Base-by-base conservation (phyloP, 495 filamentous ascomycete genomes). In the Bathelium albidoporum region DNA sequence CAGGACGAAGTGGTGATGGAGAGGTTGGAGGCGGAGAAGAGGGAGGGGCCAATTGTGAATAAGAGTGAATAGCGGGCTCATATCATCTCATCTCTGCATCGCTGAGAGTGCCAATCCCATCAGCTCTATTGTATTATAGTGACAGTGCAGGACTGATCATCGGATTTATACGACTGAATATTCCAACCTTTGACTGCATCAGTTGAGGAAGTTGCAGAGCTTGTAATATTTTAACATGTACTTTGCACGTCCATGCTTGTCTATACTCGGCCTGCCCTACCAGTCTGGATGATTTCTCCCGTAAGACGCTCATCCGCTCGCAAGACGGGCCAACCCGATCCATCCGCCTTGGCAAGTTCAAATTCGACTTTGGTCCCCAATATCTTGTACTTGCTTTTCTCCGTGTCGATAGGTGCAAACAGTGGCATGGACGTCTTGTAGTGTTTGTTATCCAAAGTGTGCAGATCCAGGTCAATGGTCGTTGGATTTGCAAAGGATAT, bases 331-430 rank as follows among this genome's bases (percentile, higher is more conserved):
- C 92, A 97, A 72, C 89, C 88, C 58, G 78, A 81, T 55, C 87
- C 89, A 77, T 96, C 87, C 2, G 83, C 84, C 81, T 97, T 97
- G 65, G 78, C 80, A 60, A 98, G 80, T 32, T 81, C 89, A 65
- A 97, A 77, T 71, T 98, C 95, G 44, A 97, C 77, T 78, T 98
- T 98, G 10, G 94, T 96, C n/a, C 91, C 91, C 74, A 97, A 79
- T 43, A 98, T 87, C 73, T 89, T 90, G 77, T 85, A 94, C 62
- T 77, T 82, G 45, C 87, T 90, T 69, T 86, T 82, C 59, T 82
- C 84, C 10, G 87, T 70, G 66, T 96, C 82, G 68, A 98, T 90
- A 7, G 78, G 66, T 16, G 80, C 91, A 72, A 87, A 97, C 5
- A 97, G 82, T 16, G 84, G 83, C 60, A 96, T 83, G 41, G 80